Percentiles rank a stretch among this genome's conserved stretches.
Conservation (phyloP, 441 rosid species). For the Croton laevigatus region DNA sequence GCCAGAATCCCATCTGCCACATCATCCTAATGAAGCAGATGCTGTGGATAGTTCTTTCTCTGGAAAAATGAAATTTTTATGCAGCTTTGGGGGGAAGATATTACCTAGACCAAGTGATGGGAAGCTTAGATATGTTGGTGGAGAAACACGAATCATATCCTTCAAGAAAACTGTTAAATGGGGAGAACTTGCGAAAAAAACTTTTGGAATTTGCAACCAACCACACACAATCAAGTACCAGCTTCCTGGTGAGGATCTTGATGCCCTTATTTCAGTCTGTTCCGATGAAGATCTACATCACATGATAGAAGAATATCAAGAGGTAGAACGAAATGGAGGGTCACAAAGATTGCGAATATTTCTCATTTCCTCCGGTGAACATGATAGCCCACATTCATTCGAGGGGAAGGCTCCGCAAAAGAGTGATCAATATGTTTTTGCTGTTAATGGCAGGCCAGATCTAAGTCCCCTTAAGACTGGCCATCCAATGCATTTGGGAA, state of each 20-base stretch:
- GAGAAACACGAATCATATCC: slow-evolving; percentile 69
- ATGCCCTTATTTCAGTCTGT: slow-evolving; percentile 80
- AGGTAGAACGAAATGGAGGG: slow-evolving; percentile 51
- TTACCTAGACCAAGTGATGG: slow-evolving; percentile 86
- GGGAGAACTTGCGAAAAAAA: slow-evolving; percentile 57
- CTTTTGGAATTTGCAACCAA: slow-evolving; percentile 52
- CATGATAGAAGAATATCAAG: slow-evolving; percentile 79
- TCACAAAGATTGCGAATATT: slow-evolving; percentile 67
- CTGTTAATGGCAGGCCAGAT: slow-evolving; percentile 71
- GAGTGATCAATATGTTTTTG: slow-evolving; percentile 66
- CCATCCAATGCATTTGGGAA: slow-evolving; percentile 52
- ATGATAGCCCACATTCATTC: slow-evolving; percentile 58
- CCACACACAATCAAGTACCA: slow-evolving; percentile 69
- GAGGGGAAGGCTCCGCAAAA: slow-evolving; percentile 42
- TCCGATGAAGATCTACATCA: slow-evolving; percentile 80
- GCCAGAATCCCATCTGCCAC: slow-evolving; percentile 42
- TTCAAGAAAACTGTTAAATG: slow-evolving; percentile 54
- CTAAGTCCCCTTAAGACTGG: slow-evolving; percentile 45
- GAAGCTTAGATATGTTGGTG: slow-evolving; percentile 87
- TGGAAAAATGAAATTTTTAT: slow-evolving; percentile 60
- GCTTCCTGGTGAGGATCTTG: slow-evolving; percentile 92
- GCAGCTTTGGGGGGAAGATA: slow-evolving; percentile 83
- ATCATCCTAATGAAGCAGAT: slow-evolving; percentile 32
- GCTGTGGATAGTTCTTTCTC: slow-evolving; percentile 29
- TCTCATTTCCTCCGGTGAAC: slow-evolving; percentile 59